Evolutionary conservation across 169 alveolate genomes (phyloP), one percentile per base, ranked within the genome.

Genomic region (Eimeria brunetti): DNA sequence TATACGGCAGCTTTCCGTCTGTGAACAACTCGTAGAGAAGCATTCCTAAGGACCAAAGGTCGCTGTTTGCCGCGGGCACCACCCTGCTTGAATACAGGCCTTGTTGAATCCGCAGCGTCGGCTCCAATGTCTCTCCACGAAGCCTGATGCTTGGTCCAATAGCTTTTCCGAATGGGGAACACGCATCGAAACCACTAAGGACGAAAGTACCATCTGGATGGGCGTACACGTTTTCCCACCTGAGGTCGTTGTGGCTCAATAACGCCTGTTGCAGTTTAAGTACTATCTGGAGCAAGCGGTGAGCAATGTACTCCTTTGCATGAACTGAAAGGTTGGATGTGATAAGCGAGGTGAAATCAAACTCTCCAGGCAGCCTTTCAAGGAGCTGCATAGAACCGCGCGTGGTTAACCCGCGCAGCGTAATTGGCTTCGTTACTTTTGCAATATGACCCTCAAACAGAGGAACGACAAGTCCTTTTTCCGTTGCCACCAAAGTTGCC

Each of bases 1-100:
- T 24, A 27, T 51, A 51, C 16, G 89, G 71, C 12, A 33, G 7
- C 7, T 16, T n/a, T 8, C 71, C 71, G 20, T 41, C 89, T 6
- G 89, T 49, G 33, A 51, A 81, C 33, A 81, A 33, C 56, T 81
- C 89, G 73, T 30, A 81, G 1, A 81, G 89, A 0, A 81, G 67
- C 51, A 81, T 22, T 6, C 89, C 89, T 0, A 81, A 36, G 53
- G 75, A n/a, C 67, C 89, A 81, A 7, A 81, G 41, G 89, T 81
- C 73, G 27, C 56, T 81, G 33, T n/a, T n/a, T 2, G 69, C 89
- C 49, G 20, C 33, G 4, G 89, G 89, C 0, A 81, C 89, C 2
- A 51, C 69, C 9, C 7, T 11, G 3, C 20, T 60, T 38, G 33
- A 33, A 46, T 38, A 41, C 22, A 20, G 20, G 38, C 7, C 12